A percentile compares a stretch with the other conserved stretches of the same genome.
Conservation (phyloP, 2,329 filamentous ascomycete genomes). For the Diplodia seriata region DNA sequence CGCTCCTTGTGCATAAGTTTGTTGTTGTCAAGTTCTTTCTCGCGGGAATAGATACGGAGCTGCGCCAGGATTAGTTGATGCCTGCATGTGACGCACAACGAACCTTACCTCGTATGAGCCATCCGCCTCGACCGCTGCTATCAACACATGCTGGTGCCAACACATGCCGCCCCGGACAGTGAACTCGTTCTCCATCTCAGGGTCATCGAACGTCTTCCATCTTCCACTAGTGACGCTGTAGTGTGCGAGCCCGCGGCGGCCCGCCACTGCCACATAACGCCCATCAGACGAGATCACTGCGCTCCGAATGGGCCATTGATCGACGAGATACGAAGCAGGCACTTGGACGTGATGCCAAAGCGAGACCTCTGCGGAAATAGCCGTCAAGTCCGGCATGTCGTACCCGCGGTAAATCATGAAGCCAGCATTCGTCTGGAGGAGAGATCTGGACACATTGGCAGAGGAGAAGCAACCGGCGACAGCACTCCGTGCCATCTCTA, state of each 20-base stretch:
- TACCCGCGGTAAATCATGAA: constrained; percentile 94
- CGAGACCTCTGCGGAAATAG: constrained; percentile 88
- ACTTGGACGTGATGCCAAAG: constrained; percentile 95
- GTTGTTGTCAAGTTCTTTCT: constrained; percentile 75
- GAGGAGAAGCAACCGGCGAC: constrained; percentile 89
- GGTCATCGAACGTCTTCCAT: constrained; percentile 92
- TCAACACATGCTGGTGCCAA: constrained; percentile 95
- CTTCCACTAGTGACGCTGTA: constrained; percentile 93
- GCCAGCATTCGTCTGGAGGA: constrained; percentile 86
- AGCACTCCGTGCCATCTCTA: constrained; percentile 95
- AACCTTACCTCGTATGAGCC: constrained; percentile 72
- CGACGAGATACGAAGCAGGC: constrained; percentile 80
- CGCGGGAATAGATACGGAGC: constrained; percentile 90
- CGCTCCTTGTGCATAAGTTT: constrained; percentile 78
- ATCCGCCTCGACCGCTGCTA: constrained; percentile 89
- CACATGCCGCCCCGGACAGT: constrained; percentile 95
- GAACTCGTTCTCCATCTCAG: constrained; percentile 85
- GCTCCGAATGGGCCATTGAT: constrained; percentile 91
- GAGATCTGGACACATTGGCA: constrained; percentile 85
- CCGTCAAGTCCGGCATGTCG: constrained; percentile 86
- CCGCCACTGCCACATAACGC: constrained; percentile 95
- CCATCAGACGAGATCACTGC: constrained; percentile 91
- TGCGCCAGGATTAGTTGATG: constrained; percentile 41
- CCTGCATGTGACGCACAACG: not conserved
- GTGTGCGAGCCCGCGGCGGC: constrained; percentile 86